phyloP scores from a whole-genome alignment of 495 filamentous ascomycete species.

The Aspergillus coremiiformis region DNA sequence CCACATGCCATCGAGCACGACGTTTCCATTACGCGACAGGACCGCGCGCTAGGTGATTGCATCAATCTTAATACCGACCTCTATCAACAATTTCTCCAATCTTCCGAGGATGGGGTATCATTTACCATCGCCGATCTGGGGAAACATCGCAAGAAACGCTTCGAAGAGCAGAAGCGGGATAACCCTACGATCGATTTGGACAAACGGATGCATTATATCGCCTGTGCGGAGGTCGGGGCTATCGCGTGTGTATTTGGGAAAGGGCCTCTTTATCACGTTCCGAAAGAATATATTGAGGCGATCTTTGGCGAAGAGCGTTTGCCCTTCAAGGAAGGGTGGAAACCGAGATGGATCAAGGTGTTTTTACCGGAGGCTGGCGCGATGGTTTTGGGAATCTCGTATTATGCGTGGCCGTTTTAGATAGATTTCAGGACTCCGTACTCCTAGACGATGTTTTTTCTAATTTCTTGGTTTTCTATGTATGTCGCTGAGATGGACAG shows the following conservation, averaged over 20 bases:
- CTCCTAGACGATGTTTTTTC: too few relatives aligned
- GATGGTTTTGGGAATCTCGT: constrained; percentile 3
- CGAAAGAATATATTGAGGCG: constrained; percentile 9
- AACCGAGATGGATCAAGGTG: constrained; percentile 6
- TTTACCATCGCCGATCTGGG: constrained; percentile 5
- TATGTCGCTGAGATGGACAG: too few relatives aligned
- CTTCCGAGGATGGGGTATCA: background rate
- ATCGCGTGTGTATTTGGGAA: constrained; percentile 9
- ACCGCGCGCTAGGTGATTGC: constrained; percentile 12
- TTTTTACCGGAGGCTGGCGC: constrained; percentile 4
- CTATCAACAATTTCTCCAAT: constrained; percentile 4
- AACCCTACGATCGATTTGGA: constrained; percentile 2
- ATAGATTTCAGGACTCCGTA: background rate
- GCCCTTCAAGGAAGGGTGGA: constrained; percentile 15
- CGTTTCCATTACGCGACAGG: constrained; percentile 13
- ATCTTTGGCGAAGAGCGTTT: constrained; percentile 14
- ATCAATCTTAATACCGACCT: constrained; percentile 4
- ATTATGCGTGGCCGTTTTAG: constrained; percentile 8
- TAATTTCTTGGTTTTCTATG: too few relatives aligned
- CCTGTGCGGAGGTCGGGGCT: constrained; percentile 9
- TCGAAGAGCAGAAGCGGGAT: constrained; percentile 2
- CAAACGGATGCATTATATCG: constrained; percentile 3
- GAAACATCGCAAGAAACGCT: constrained; percentile 6
- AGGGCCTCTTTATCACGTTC: constrained; percentile 2
- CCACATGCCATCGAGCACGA: constrained; percentile 15